A percentile compares a stretch with the other conserved stretches of the same genome.
phyloP scores from a whole-genome alignment of 192 early-diverging fungal species.

The Chytriomyces sp. region DNA sequence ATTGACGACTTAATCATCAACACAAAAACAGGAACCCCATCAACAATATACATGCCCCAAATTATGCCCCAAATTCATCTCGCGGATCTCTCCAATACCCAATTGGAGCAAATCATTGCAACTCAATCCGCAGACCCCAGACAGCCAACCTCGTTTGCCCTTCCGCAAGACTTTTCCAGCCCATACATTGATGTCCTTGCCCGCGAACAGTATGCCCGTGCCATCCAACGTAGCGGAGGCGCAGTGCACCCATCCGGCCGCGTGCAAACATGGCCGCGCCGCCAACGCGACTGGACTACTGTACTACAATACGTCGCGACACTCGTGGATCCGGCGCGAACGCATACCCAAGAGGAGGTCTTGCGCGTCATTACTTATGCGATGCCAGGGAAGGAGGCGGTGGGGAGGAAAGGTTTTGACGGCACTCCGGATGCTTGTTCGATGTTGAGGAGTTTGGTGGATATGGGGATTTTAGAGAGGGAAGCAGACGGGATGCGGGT shows the following conservation, averaged over 20 bases:
- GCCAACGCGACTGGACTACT: not conserved
- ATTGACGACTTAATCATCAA: too few species aligned
- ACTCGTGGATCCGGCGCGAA: not conserved
- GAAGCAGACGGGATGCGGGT: not conserved
- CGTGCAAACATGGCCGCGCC: conserved; percentile 2
- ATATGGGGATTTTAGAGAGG: conserved; percentile 21
- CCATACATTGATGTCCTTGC: conserved; percentile 26
- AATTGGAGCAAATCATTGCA: not conserved
- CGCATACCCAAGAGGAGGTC: not conserved
- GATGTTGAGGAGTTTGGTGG: conserved; percentile 15
- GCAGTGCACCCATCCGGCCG: not conserved
- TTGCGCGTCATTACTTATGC: not conserved
- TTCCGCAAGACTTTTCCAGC: not conserved
- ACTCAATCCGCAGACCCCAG: not conserved
- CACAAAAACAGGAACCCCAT: not conserved
- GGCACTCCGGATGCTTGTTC: not conserved
- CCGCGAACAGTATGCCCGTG: conserved; percentile 9
- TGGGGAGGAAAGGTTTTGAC: not conserved
- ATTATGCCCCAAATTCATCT: not conserved
- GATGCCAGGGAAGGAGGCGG: not conserved
- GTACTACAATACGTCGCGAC: conserved; percentile 7
- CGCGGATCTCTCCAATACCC: not conserved
- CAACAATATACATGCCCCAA: not conserved
- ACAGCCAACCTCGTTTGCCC: not conserved
- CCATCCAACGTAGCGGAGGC: not conserved